Evolutionary conservation across 164 flowering plant genomes (phyloP), one percentile per base, ranked within the genome.

Genomic region (Kingdonia uniflora): DNA sequence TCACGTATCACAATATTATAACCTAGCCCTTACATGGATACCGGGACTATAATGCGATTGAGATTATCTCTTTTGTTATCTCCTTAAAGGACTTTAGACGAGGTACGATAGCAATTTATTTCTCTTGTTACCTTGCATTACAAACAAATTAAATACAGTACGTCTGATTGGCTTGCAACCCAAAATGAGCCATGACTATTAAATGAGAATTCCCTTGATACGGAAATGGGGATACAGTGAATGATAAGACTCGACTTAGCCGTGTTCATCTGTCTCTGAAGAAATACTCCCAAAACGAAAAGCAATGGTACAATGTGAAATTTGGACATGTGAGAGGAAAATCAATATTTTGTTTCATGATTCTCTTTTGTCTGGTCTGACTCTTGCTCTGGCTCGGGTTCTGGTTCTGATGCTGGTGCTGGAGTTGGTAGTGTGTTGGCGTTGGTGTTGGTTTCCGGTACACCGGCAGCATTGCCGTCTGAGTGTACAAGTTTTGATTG

Each of bases 401-500:
- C 48, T 44, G 29, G 51, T 20, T 20, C 51, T 12, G 29, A 29
- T 29, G 4, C 35, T 29, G 35, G 35, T 29, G 8, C 8, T 29
- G 35, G 35, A 3, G 35, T 3, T 29, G 35, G 35, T 8, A 29
- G 6, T 8, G 35, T 3, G 35, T 29, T 29, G 35, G 35, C 35
- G 35, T 8, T 29, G 35, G 6, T 29, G 35, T 47, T 54, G 14
- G 51, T 1, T 10, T 40, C 43, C 14, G 56, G 21, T 19, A 16
- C 20, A 19, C 25, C 8, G 48, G 58, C 38, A 5, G 49, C 24
- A 42, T 53, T 61, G 15, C n/a, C 50, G 57, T 67, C 46, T 70
- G 26, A 55, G 24, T 2, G 73, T 46, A 22, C 73, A 69, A 16
- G 46, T 14, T 55, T 69, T 51, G 42, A 55, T 51, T 47, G 73